Conservation (phyloP, 208 protist species). For the Strigomonas culicis region DNA sequence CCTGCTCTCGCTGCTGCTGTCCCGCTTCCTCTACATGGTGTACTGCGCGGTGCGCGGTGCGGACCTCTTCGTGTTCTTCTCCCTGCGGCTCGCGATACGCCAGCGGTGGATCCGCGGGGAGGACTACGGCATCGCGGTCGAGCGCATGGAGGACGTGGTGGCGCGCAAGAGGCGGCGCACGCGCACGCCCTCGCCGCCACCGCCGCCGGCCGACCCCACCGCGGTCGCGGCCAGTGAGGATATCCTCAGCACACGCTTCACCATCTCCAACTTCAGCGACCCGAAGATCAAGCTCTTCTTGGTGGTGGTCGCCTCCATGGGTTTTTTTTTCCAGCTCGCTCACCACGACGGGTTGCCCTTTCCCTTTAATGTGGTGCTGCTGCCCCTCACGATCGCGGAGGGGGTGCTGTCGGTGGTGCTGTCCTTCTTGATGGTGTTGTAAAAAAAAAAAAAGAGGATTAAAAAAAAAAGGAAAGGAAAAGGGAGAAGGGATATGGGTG, state of each 20-base stretch:
- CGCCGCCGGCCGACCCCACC: too few species aligned
- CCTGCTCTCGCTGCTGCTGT: slow-evolving; percentile 30
- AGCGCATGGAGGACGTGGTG: slow-evolving; percentile 9
- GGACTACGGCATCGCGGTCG: slow-evolving; percentile 26
- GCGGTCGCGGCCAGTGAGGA: too few species aligned
- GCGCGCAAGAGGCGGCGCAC: too few species aligned
- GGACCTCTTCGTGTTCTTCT: slow-evolving; percentile 40
- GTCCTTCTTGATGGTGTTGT: background rate
- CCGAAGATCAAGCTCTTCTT: slow-evolving; percentile 37
- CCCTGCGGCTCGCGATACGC: slow-evolving; percentile 31
- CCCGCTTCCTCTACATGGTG: slow-evolving; percentile 34
- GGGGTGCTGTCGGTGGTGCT: slow-evolving; percentile 23
- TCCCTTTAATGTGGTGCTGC: slow-evolving; percentile 68
- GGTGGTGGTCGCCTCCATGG: slow-evolving; percentile 42
- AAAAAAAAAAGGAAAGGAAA: background rate
- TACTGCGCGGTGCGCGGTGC: slow-evolving; percentile 65
- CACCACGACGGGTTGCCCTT: slow-evolving; percentile 56
- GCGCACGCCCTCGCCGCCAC: too few species aligned
- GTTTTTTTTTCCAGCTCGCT: slow-evolving; percentile 71
- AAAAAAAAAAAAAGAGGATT: background rate
- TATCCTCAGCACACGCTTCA: too few species aligned
- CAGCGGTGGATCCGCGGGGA: slow-evolving; percentile 30
- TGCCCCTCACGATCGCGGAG: slow-evolving; percentile 62
- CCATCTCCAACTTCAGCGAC: too few species aligned
- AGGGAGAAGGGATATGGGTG: slow-evolving; percentile 12